phyloP scores from a whole-genome alignment of 2,329 filamentous ascomycete species.

The Hymenoscyphus fructigenus region DNA sequence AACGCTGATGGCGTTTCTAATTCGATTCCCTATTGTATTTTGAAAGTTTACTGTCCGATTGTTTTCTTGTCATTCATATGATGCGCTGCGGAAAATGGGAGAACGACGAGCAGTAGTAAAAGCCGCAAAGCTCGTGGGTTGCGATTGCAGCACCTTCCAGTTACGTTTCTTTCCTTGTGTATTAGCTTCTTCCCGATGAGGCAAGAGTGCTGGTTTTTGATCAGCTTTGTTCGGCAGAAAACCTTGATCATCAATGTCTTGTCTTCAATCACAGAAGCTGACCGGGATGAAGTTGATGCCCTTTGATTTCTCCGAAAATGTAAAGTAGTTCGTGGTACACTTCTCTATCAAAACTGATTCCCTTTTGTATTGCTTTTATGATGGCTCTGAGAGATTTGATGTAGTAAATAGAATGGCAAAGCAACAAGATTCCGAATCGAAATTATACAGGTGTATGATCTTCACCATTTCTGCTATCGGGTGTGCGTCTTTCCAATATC shows the following conservation, averaged over 20 bases:
- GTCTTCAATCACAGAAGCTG: not conserved
- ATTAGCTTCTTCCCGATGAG: not conserved
- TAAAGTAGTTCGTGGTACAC: not conserved
- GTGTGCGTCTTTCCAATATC: too few species aligned
- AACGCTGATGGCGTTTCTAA: not conserved
- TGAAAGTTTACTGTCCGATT: conserved; percentile 11
- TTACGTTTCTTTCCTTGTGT: not conserved
- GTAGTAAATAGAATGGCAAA: not conserved
- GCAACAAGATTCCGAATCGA: not conserved
- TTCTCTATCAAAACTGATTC: not conserved
- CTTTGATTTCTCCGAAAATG: not conserved
- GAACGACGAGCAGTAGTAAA: not conserved
- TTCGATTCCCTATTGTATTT: conserved; percentile 16
- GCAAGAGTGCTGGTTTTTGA: not conserved
- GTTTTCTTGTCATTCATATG: conserved; percentile 1
- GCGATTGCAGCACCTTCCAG: conserved; percentile 1
- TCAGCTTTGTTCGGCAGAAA: not conserved
- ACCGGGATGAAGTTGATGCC: not conserved
- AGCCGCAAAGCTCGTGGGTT: conserved; percentile 1
- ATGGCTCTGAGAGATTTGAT: not conserved
- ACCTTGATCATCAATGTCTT: not conserved
- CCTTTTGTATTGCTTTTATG: not conserved
- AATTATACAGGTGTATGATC: not conserved
- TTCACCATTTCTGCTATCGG: not conserved
- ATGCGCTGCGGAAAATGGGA: not conserved